Base-by-base conservation (phyloP, 805 yeast species). In the Candida alai region DNA sequence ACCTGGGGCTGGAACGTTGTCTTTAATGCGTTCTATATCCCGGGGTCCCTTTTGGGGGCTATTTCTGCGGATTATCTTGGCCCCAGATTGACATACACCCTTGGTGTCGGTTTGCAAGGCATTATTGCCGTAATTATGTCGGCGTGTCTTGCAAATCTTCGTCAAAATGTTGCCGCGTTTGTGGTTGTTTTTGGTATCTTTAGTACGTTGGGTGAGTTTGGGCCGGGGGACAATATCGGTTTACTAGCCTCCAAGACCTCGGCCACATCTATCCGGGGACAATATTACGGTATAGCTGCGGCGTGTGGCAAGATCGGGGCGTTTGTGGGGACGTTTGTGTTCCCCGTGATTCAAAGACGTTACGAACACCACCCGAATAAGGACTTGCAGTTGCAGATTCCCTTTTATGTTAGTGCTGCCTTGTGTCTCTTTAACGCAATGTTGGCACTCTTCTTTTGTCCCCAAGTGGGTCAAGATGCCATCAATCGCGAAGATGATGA, bases 201-300 rank as follows among this genome's bases (percentile, higher is more conserved):
- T 59, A 67, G 77, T 57, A 70, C 95, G 6, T 69, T 86, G 32
- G 97, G 97, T 51, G 96, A 90, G 60, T 83, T 89, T 59, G 95
- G 95, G 19, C 89, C 95, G 11, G 97, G 97, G 63, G 87, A 87
- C 60, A 85, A 84, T 61, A 82, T 84, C 56, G 97, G 97, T 47
- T 62, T 84, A 37, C 68, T 89, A 43, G 94, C 95, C 16, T 74
- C 95, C 25, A 88, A 88, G 62, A 81, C 95, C 6, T 73, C 80
- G 31, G 83, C 96, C 28, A 80, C 96, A 8, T 80, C 95, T 15
- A 73, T 88, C 36, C 80, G 96, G 65, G 96, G 96, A 39, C 84
- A 84, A 49, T 85, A 83, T 62, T 89, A 89, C 54, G 93, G 93
- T 49, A 70, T 87, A 47, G 90, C 94, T 29, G 96, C 96, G 36